These are phyloP conservation scores for Alternaria sp. DNA, from an alignment of 2,329 filamentous ascomycete genomes.

Conservation along the genomic window DNA sequence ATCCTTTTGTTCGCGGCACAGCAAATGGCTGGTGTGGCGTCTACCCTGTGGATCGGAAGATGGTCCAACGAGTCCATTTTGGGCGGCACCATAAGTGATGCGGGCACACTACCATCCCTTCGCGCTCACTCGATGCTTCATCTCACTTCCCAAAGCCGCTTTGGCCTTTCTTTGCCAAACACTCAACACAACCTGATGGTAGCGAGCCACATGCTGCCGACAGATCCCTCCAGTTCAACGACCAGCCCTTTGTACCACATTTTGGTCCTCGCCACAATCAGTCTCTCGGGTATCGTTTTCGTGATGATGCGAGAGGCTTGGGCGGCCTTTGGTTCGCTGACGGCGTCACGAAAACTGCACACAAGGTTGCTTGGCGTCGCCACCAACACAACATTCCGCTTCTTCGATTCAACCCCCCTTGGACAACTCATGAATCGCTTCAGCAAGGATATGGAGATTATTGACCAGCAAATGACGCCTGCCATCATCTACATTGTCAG, in stretches of 20 bases:
- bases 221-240: background rate
- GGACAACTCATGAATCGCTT: conserved; percentile 3
- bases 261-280: background rate
- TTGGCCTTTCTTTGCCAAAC: background rate
- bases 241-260: background rate
- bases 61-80: background rate
- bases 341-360: conserved; percentile 6
- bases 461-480: conserved; percentile 5
- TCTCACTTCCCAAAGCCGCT: background rate
- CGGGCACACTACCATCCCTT: background rate
- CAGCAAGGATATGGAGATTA: conserved; percentile 6
- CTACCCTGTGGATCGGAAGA: conserved; percentile 1
- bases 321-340: conserved; percentile 6
- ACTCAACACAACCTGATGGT: background rate
- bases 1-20: conserved; percentile 1
- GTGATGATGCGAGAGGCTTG: conserved; percentile 5
- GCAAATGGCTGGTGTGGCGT: background rate
- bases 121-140: background rate
- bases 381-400: conserved; percentile 1
- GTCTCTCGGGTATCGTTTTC: background rate
- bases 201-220: background rate
- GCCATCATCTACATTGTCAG: conserved; percentile 2
- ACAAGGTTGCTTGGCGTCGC: background rate
- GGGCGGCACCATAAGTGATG: background rate
- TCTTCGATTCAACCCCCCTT: conserved; percentile 3